Conservation (phyloP, 2,329 filamentous ascomycete genomes). For the Alternaria gansuensis region DNA sequence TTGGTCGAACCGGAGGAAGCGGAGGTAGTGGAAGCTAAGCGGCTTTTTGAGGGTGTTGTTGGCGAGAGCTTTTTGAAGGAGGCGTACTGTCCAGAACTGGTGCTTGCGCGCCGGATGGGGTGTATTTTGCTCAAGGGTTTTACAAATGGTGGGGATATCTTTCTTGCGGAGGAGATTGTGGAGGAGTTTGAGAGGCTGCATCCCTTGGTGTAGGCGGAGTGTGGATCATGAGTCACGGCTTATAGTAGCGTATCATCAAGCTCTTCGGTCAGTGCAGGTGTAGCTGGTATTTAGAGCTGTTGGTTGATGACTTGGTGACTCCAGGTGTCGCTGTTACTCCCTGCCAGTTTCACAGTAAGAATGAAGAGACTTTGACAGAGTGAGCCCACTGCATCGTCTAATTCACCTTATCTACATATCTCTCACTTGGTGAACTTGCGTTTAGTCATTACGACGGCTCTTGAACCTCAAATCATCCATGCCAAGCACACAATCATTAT, state of each 20-base stretch:
- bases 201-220: neutral
- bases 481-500: too few relatives aligned
- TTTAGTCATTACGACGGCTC: neutral
- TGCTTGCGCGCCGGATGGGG: neutral
- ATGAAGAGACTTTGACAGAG: neutral
- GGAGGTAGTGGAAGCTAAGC: neutral
- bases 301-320: neutral
- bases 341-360: neutral
- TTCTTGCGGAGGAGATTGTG: conserved; percentile 4
- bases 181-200: conserved; percentile 2
- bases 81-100: neutral
- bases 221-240: neutral
- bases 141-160: neutral
- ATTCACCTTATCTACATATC: neutral
- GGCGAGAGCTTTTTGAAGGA: neutral
- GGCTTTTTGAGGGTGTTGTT: neutral
- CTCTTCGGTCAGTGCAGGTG: neutral
- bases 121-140: neutral
- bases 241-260: neutral
- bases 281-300: neutral
- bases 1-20: neutral
- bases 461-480: too few relatives aligned
- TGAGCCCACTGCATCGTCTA: neutral
- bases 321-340: neutral
- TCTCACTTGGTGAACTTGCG: neutral